Conservation (phyloP, 148 eudicot genomes). For the Camellia sinensis region DNA sequence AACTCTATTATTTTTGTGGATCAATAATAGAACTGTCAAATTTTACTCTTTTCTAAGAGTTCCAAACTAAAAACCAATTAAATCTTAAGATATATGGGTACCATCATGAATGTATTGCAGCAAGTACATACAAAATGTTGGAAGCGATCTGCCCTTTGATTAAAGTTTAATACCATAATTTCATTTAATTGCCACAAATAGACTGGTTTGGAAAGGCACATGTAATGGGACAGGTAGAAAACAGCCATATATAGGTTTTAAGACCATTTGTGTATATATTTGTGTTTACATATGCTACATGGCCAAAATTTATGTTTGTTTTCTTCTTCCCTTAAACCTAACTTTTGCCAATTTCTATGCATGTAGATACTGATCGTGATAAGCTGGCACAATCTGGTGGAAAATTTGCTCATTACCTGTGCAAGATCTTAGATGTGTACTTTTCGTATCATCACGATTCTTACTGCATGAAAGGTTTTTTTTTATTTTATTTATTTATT, state of each 20-base stretch:
- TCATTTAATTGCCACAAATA: background rate
- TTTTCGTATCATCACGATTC: slow-evolving; percentile 74
- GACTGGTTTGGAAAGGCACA: slow-evolving; percentile 5
- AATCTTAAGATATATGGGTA: background rate
- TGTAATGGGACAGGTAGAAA: background rate
- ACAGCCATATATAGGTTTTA: background rate
- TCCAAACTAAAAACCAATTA: background rate
- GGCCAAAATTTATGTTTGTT: background rate
- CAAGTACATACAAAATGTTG: background rate
- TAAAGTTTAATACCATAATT: background rate
- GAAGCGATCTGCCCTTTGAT: slow-evolving; percentile 1
- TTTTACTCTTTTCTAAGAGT: background rate
- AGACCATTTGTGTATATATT: background rate
- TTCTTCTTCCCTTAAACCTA: background rate
- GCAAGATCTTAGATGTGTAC: slow-evolving; percentile 83
- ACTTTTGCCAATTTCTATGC: background rate
- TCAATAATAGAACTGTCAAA: background rate
- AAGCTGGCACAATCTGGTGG: slow-evolving; percentile 59
- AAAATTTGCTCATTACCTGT: slow-evolving; percentile 65
- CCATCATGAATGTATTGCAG: background rate
- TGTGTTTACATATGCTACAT: background rate
- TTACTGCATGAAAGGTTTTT: slow-evolving; percentile 64
- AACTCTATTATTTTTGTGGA: background rate
- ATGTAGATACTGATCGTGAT: slow-evolving; percentile 72
- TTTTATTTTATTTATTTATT: no score